A percentile compares a stretch with the other conserved stretches of the same genome.
Evolutionary conservation across 371 early-diverging fungal genomes (phyloP).

Genomic region (Coemansia sp.): DNA sequence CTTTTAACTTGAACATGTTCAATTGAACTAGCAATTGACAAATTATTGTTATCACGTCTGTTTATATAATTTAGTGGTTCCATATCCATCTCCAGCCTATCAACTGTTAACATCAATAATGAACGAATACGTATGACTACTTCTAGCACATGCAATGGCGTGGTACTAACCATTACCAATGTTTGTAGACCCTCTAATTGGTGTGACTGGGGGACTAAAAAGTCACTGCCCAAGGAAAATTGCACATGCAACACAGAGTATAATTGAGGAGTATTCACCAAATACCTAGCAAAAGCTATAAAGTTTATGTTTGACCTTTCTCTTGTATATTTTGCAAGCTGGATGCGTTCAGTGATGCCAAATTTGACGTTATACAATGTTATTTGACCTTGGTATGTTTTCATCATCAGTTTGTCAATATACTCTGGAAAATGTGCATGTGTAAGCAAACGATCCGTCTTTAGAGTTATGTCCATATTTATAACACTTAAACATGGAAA

Average conservation of each 20-base stretch:
- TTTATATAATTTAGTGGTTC: no score
- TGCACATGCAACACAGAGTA: background rate
- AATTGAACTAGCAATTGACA: background rate
- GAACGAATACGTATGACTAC: background rate
- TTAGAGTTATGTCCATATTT: background rate
- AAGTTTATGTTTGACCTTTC: background rate
- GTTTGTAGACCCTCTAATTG: background rate
- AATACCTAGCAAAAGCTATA: background rate
- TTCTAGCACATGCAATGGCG: no score
- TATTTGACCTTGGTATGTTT: background rate
- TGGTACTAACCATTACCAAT: no score
- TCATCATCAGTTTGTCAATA: background rate
- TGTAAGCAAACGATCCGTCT: background rate
- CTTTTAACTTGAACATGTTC: slow-evolving; percentile 1
- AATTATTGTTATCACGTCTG: no score
- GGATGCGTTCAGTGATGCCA: background rate
- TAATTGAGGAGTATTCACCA: background rate
- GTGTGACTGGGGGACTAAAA: no score
- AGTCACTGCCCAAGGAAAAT: no score
- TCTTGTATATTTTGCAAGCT: background rate
- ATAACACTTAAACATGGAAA: background rate
- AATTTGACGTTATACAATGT: background rate
- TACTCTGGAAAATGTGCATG: background rate
- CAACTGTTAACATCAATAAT: background rate
- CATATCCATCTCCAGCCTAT: background rate